Evolutionary conservation across 2,329 filamentous ascomycete species (phyloP), one percentile per base, ranked within the genome.

Genomic region (Apiospora malaysiana): DNA sequence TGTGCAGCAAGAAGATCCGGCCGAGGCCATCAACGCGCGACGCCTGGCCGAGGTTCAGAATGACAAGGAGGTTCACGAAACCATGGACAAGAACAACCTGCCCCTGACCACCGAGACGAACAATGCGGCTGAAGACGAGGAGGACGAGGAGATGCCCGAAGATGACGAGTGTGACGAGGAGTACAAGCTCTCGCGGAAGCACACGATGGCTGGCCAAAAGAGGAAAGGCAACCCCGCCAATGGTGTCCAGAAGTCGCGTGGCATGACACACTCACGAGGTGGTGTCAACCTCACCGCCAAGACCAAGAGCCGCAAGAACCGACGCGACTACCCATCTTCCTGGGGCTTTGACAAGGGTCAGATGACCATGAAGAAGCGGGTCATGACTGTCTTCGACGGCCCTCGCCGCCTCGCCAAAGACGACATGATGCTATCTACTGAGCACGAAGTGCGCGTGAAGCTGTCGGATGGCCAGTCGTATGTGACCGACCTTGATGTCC

Each of bases 361-460:
- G 85, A 97, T 98, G 94, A 97, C 93, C 79, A 97, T 97, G 90
- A 98, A 97, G 90, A 98, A 98, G 89, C 93, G 96, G 40, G 94
- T 98, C 70, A 87, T 98, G 77, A 94, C 94, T 74, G 93, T 97
- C 25, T 99, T 97, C 78, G 94, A 98, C 78, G 96, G 96, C 0
- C 88, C 88, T 21, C 91, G 95, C 69, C 91, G 95, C 56, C 87
- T 99, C 68, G 96, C 93, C 89, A 98, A 98, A 85, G 96, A 99
- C 79, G 96, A 99, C 83, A 96, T 98, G 94, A 97, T 98, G 94
- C 91, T 99, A 68, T 94, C 95, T 76, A 94, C 93, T 21, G 94
- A 97, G 77, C 95, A 96, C 78, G 96, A 99, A 83, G 94, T 98
- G 47, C 94, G 95, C 78, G 87, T 97, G 81, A 91, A 91, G 81